Percentiles rank a stretch among this genome's conserved stretches.
Evolutionary conservation across 2,329 filamentous ascomycete genomes (phyloP).

Genomic region (Sordariomycetes sp.): DNA sequence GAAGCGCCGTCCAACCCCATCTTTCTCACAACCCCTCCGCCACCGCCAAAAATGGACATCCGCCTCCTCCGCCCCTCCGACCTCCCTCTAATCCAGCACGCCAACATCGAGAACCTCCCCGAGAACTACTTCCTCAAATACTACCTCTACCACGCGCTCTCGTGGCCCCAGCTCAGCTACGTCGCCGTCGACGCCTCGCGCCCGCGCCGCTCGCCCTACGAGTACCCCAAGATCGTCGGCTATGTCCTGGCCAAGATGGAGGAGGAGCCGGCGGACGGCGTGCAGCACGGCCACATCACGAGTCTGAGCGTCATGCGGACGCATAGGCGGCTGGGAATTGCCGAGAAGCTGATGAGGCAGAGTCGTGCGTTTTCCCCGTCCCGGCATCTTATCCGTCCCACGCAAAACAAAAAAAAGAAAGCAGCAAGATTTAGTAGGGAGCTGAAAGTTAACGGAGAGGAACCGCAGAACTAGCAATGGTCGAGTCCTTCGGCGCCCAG

Average conservation of each 20-base stretch:
- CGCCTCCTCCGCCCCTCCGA: slow-evolving; percentile 73
- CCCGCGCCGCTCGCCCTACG: slow-evolving; percentile 65
- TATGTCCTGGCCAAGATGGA: slow-evolving; percentile 99
- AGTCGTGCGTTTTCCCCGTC: slow-evolving; percentile 53
- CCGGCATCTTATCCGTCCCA: background rate
- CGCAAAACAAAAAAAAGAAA: background rate
- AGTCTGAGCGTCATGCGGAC: slow-evolving; percentile 93
- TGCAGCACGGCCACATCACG: slow-evolving; percentile 94
- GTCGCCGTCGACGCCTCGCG: slow-evolving; percentile 88
- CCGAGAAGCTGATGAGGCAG: slow-evolving; percentile 96
- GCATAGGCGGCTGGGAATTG: slow-evolving; percentile 80
- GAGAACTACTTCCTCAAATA: slow-evolving; percentile 99
- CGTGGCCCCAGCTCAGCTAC: slow-evolving; percentile 94
- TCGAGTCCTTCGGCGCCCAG: slow-evolving; percentile 79
- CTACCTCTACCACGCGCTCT: slow-evolving; percentile 97
- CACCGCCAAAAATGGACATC: slow-evolving; percentile 62
- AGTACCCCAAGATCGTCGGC: slow-evolving; percentile 94
- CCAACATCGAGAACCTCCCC: slow-evolving; percentile 96
- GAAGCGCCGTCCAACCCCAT: slow-evolving; percentile 1
- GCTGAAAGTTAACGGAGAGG: background rate
- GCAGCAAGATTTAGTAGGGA: background rate
- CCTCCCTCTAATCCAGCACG: slow-evolving; percentile 88
- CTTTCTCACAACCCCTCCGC: background rate
- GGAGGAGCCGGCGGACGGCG: slow-evolving; percentile 84
- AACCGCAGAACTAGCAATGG: slow-evolving; percentile 77